Conservation (phyloP, 2,329 filamentous ascomycete genomes). For the Curvularia hawaiiensis region DNA sequence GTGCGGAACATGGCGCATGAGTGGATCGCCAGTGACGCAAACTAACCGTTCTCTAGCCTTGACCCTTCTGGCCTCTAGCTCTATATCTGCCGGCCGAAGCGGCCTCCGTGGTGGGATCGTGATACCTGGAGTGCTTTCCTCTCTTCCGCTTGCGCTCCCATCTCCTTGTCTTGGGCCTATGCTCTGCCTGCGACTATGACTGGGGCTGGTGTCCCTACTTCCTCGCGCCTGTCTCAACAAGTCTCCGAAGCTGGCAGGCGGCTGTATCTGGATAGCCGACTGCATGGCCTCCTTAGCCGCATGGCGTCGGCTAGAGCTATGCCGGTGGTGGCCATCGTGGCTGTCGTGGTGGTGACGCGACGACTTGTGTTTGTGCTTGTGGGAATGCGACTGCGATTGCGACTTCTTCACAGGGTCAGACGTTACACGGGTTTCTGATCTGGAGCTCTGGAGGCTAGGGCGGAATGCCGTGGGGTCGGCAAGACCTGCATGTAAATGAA, state of each 20-base stretch:
- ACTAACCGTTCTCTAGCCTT: slow-evolving; percentile 48
- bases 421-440: slow-evolving; percentile 32
- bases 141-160: slow-evolving; percentile 14
- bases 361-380: slow-evolving; percentile 31
- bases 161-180: slow-evolving; percentile 21
- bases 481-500: slow-evolving; percentile 26
- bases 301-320: slow-evolving; percentile 41
- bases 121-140: slow-evolving; percentile 16
- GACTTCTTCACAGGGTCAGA: slow-evolving; percentile 37
- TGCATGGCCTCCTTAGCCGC: slow-evolving; percentile 51
- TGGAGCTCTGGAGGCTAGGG: slow-evolving; percentile 30
- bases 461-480: slow-evolving; percentile 25
- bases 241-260: slow-evolving; percentile 52
- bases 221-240: slow-evolving; percentile 47
- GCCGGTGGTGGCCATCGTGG: slow-evolving; percentile 34
- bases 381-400: slow-evolving; percentile 35
- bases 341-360: slow-evolving; percentile 39
- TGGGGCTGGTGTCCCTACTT: slow-evolving; percentile 38
- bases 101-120: slow-evolving; percentile 29
- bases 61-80: slow-evolving; percentile 41
- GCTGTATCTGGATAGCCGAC: slow-evolving; percentile 52
- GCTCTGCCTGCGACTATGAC: slow-evolving; percentile 39
- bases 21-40: not conserved
- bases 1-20: not conserved
- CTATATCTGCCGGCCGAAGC: slow-evolving; percentile 48